Evolutionary conservation across 257 asterid genomes (phyloP).

Genomic region (Jasminum sambac): DNA sequence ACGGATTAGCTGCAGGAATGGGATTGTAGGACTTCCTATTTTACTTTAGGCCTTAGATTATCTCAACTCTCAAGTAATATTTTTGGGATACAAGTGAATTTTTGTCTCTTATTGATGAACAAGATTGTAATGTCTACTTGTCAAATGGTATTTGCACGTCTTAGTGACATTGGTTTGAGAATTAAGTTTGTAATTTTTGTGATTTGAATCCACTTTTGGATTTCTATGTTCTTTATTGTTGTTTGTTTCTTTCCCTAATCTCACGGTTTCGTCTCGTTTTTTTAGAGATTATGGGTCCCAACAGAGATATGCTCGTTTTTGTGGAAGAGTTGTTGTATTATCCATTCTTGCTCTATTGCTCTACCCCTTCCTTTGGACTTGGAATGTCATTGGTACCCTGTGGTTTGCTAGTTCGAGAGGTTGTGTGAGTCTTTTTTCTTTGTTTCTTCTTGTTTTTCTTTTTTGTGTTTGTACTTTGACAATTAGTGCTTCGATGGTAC

Average conservation of each 20-base stretch:
- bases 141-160: background rate
- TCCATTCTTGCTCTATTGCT: constrained; percentile 72
- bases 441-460: too few relatives aligned
- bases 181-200: too few relatives aligned
- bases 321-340: constrained; percentile 83
- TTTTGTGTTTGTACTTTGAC: background rate
- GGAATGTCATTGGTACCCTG: constrained; percentile 83
- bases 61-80: too few relatives aligned
- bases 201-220: background rate
- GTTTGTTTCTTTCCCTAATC: constrained; percentile 9
- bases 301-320: constrained; percentile 77
- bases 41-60: background rate
- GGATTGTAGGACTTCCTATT: constrained; percentile 71
- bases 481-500: constrained; percentile 3
- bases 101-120: background rate
- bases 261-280: constrained; percentile 4
- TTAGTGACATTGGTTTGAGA: background rate
- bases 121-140: background rate
- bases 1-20: constrained; percentile 93
- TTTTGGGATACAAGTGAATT: too few relatives aligned
- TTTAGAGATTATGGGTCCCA: constrained; percentile 92
- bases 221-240: background rate
- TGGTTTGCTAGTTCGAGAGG: constrained; percentile 79
- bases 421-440: constrained; percentile 57
- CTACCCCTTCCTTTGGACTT: constrained; percentile 81